These are phyloP conservation scores for Coix lacrymajobi DNA, from an alignment of 176 grass and related monocot species.

Conservation along the genomic window DNA sequence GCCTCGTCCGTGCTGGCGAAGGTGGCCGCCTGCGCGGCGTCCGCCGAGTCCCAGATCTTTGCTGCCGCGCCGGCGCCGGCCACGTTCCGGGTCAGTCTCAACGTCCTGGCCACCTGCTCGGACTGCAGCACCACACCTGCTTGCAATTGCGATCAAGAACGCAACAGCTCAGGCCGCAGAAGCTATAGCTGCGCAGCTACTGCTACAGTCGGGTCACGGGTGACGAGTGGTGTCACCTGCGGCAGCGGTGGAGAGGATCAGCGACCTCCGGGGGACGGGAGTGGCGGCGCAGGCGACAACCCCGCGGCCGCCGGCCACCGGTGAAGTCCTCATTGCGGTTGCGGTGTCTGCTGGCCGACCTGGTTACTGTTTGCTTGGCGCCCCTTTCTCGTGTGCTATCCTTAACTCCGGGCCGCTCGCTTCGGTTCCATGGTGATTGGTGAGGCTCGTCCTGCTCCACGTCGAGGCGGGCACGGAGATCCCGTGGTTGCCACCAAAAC, in stretches of 20 bases:
- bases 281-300: constrained; percentile 32
- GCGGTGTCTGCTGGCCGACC: not conserved
- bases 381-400: constrained; percentile 32
- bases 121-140: constrained; percentile 18
- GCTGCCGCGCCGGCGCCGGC: not conserved
- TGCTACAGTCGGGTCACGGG: not conserved
- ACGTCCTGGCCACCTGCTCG: not conserved
- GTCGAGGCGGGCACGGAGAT: too few relatives aligned
- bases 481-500: too few relatives aligned
- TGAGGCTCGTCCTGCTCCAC: too few relatives aligned
- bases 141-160: not conserved
- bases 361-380: constrained; percentile 19
- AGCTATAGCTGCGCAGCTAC: not conserved
- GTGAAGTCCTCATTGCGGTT: constrained; percentile 17
- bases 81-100: constrained; percentile 11
- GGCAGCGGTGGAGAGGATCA: constrained; percentile 29
- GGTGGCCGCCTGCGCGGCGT: constrained; percentile 50
- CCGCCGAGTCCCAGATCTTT: constrained; percentile 25
- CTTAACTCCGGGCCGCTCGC: not conserved
- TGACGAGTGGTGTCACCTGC: not conserved
- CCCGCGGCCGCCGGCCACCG: constrained; percentile 1
- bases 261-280: constrained; percentile 24
- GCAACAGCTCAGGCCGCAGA: not conserved
- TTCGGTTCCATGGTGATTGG: not conserved
- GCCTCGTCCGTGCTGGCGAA: constrained; percentile 50